These are phyloP conservation scores for Trifolium repens DNA, from an alignment of 306 rosid species.

Conservation along the genomic window DNA sequence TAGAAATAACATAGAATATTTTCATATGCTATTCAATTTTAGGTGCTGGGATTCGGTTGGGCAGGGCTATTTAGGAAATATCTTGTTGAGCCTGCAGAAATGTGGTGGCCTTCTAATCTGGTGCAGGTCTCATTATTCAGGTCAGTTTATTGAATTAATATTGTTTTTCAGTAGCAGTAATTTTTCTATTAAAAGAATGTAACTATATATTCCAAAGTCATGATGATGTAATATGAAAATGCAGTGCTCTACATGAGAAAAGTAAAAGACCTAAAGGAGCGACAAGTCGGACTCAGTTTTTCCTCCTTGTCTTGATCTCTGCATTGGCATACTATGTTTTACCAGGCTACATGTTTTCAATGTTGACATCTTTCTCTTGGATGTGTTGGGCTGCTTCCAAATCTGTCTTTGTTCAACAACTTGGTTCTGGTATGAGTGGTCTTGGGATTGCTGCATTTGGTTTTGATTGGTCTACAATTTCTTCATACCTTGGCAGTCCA, in stretches of 20 bases:
- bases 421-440: conserved; percentile 80
- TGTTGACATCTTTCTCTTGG: conserved; percentile 75
- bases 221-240: background rate
- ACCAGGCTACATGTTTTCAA: conserved; percentile 65
- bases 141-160: conserved; percentile 33
- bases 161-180: background rate
- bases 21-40: conserved; percentile 30
- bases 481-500: conserved; percentile 77
- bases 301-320: conserved; percentile 57
- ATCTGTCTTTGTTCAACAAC: conserved; percentile 65
- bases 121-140: conserved; percentile 81
- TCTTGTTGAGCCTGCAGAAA: conserved; percentile 79
- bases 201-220: background rate
- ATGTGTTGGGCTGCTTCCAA: conserved; percentile 72
- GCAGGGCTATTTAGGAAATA: conserved; percentile 73
- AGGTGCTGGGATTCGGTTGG: conserved; percentile 71
- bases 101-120: conserved; percentile 89
- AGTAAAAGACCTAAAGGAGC: conserved; percentile 57
- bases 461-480: conserved; percentile 79
- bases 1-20: background rate
- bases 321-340: conserved; percentile 67
- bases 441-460: conserved; percentile 78
- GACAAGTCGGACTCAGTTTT: conserved; percentile 63
- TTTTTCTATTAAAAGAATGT: background rate
- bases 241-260: conserved; percentile 85